Evolutionary conservation across 352 stramenopile genomes (phyloP), one percentile per base, ranked within the genome.

Genomic region (Pythium apleroticum): DNA sequence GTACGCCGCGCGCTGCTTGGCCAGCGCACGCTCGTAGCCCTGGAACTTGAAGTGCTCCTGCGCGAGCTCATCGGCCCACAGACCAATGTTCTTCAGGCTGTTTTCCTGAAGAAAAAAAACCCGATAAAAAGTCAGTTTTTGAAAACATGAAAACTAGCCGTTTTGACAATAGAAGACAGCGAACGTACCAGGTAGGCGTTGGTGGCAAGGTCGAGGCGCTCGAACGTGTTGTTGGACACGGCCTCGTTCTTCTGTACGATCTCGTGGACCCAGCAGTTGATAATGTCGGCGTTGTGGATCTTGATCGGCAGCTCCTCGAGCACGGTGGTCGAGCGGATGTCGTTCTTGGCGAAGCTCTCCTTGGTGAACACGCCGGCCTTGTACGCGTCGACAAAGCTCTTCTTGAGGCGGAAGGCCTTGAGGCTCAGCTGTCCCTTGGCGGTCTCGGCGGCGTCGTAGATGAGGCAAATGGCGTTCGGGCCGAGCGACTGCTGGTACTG

Each of bases 391-490:
- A 98, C 81, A 68, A 98, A 98, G 33, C 81, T 74, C 68, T 98
- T 98, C 33, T 96, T 98, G 27, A 99, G 86, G 27, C 96, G 91
- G 73, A 98, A 97, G 4, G 96, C 97, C 71, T 98, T 98, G 69
- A 99, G 74, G 39, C 82, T 94, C 50, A 99, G 85, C 60, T 88
- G 85, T 12, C 97, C 97, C 69, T 97, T 96, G 46, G 86, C 72
- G 4, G 96, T 99, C 87, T 99, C 96, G 56, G 97, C 85, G 3
- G 97, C 93, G 86, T 99, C 97, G 78, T 99, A 99, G 6, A 99
- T 78, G 35, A 99, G 79, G 61, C 98, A 98, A n/a, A 99, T 89
- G 30, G 95, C 95, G 71, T 99, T 99, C 52, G 97, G 89, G 48
- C 94, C 95, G 15, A 99, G 86, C 62, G 98, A 95, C 43, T 97